Evolutionary conservation across 768 basidiomycete genomes (phyloP), one percentile per base, ranked within the genome.

Genomic region (Rhodotorula toruloides): DNA sequence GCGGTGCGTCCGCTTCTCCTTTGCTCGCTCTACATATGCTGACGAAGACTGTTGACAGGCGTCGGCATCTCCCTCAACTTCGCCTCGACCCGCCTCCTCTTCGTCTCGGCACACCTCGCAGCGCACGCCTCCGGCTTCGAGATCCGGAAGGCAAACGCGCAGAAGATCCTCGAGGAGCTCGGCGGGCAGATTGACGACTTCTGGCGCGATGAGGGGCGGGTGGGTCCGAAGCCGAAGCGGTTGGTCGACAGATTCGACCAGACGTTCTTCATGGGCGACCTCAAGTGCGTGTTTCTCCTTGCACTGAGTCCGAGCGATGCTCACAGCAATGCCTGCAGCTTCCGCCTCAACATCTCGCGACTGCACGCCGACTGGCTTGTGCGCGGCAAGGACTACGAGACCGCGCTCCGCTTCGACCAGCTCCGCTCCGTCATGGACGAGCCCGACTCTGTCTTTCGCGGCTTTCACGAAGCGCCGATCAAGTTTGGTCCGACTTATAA

Each of bases 291-390:
- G 10, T 29, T 14, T 10, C 31, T 31, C 48, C 48, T 2, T 21
- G 27, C 1, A 27, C 36, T 40, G 49, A n/a, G 14, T 58, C 9
- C 10, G 25, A 27, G 17, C 12, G n/a, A 21, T 48, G n/a, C 53
- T 34, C 40, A 36, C 46, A 39, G n/a, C 19, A 37, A 7, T 4
- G 3, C 25, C 1, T 21, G 92, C 54, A 97, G 94, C 77, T 96
- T 96, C 75, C 83, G 93, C 40, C 79, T 96, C 54, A 87, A 93
- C 70, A 84, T 96, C 50, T 87, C 91, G 11, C 83, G 93, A 25
- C 78, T 93, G 19, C 93, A 97, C 74, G 92, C 92, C 8, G 93
- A 97, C 77, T 96, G 92, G 91, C 80, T 97, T 7, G 85, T 93
- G 65, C 84, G 89, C 32, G 84, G 85, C 42, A 85, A 86, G 80